A percentile compares a stretch with the other conserved stretches of the same genome.
Evolutionary conservation across 1,284 basidiomycete genomes (phyloP).

Genomic region (Albatrellus sp.): DNA sequence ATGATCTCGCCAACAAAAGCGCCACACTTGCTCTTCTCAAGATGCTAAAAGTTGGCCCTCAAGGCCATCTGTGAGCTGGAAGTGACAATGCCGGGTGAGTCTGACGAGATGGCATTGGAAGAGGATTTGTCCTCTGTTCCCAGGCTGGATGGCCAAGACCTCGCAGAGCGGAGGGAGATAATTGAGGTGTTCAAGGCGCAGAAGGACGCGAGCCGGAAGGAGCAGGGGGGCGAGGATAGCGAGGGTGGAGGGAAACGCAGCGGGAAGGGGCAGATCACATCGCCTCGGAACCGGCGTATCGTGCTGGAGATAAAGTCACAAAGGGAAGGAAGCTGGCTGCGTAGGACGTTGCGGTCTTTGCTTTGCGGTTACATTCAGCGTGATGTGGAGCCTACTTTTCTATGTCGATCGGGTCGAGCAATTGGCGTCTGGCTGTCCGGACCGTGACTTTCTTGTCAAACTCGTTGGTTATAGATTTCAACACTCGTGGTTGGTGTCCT

Average conservation of each 20-base stretch:
- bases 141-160: constrained; percentile 50
- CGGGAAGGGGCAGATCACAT: constrained; percentile 54
- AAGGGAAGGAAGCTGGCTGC: constrained; percentile 55
- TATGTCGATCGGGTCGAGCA: background rate
- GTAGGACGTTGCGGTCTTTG: constrained; percentile 69
- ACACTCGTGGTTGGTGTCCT: background rate
- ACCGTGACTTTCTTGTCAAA: constrained; percentile 17
- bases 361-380: constrained; percentile 57
- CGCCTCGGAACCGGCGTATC: constrained; percentile 53
- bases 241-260: constrained; percentile 26
- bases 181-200: constrained; percentile 50
- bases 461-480: constrained; percentile 8
- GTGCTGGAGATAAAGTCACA: constrained; percentile 39
- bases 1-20: constrained; percentile 14
- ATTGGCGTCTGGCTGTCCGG: constrained; percentile 4
- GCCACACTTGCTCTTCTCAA: constrained; percentile 24
- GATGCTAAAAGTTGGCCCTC: constrained; percentile 22
- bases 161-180: constrained; percentile 59
- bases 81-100: constrained; percentile 34
- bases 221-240: constrained; percentile 13
- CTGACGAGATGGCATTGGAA: constrained; percentile 50
- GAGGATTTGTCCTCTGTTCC: constrained; percentile 45
- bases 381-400: constrained; percentile 28
- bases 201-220: constrained; percentile 18
- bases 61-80: constrained; percentile 18